phyloP scores from a whole-genome alignment of 2,329 filamentous ascomycete genomes.

The Hawksworthiomyces lignivorus region DNA sequence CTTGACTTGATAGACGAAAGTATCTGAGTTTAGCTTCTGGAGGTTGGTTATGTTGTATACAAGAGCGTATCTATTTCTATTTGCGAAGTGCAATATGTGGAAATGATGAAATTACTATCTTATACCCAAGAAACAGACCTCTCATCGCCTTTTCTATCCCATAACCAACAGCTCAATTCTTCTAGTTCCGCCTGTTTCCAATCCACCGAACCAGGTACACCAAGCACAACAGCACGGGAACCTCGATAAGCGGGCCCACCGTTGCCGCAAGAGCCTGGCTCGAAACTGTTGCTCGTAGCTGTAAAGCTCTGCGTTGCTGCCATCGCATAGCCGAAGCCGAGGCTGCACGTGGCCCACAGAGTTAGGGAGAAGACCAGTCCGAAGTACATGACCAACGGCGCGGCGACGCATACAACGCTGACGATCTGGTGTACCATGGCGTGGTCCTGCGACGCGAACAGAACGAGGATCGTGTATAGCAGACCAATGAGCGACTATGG shows the following conservation, averaged over 20 bases:
- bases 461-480: constrained; percentile 76
- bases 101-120: no score
- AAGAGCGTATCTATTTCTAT: no score
- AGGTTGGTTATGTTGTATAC: no score
- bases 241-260: constrained; percentile 79
- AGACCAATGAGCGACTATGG: constrained; percentile 77
- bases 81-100: no score
- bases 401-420: constrained; percentile 71
- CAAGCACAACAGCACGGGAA: constrained; percentile 69
- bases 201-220: constrained; percentile 66
- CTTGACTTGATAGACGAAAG: no score
- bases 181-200: constrained; percentile 47
- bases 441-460: constrained; percentile 74
- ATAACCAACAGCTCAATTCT: no score
- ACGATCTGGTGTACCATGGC: constrained; percentile 78
- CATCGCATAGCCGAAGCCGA: constrained; percentile 68
- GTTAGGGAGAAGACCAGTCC: constrained; percentile 64
- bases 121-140: no score
- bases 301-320: constrained; percentile 77
- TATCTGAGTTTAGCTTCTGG: no score
- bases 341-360: constrained; percentile 49
- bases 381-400: constrained; percentile 78
- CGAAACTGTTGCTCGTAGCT: constrained; percentile 88
- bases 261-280: constrained; percentile 77
- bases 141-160: no score